phyloP scores from a whole-genome alignment of 768 basidiomycete genomes.

The Tricholomella constricta region DNA sequence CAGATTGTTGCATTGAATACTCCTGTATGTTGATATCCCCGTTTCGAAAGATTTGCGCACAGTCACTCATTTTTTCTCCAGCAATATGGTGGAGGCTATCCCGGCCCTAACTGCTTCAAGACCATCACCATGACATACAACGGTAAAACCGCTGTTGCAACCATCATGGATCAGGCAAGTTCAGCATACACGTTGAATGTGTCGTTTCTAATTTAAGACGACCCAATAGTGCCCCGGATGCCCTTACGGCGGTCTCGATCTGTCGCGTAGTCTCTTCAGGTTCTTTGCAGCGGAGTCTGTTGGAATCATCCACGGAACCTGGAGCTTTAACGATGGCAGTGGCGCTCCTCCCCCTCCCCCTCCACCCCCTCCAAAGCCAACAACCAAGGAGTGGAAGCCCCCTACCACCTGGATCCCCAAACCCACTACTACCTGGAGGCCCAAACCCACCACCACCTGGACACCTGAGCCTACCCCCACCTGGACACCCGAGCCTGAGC shows the following conservation, averaged over 20 bases:
- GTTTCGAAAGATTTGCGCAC: slow-evolving; percentile 15
- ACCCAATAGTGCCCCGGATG: slow-evolving; percentile 62
- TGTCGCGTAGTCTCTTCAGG: slow-evolving; percentile 57
- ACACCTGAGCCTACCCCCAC: slow-evolving; percentile 21
- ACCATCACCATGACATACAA: slow-evolving; percentile 60
- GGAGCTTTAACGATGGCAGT: slow-evolving; percentile 40
- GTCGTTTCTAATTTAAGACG: neutral
- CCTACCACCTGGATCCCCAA: too few species aligned
- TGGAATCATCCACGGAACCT: slow-evolving; percentile 53
- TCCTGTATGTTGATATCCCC: slow-evolving; percentile 29
- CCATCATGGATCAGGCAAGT: slow-evolving; percentile 62
- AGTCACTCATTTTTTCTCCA: slow-evolving; percentile 14
- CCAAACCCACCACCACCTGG: slow-evolving; percentile 14
- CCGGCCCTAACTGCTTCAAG: slow-evolving; percentile 65
- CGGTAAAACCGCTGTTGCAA: slow-evolving; percentile 60
- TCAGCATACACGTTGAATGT: neutral
- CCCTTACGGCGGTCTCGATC: slow-evolving; percentile 60
- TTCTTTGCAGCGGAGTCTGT: slow-evolving; percentile 44
- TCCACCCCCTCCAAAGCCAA: slow-evolving; percentile 12
- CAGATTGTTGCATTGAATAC: slow-evolving; percentile 35
- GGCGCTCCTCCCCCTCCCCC: slow-evolving; percentile 24
- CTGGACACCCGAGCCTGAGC: slow-evolving; percentile 17
- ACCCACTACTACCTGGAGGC: slow-evolving; percentile 12
- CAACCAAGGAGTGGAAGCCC: slow-evolving; percentile 6
- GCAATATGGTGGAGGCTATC: slow-evolving; percentile 62